Percentiles rank a stretch among this genome's conserved stretches.
These are phyloP conservation scores for Xanthoceras sorbifolium DNA, from an alignment of 345 rosid genomes.

Conservation along the genomic window DNA sequence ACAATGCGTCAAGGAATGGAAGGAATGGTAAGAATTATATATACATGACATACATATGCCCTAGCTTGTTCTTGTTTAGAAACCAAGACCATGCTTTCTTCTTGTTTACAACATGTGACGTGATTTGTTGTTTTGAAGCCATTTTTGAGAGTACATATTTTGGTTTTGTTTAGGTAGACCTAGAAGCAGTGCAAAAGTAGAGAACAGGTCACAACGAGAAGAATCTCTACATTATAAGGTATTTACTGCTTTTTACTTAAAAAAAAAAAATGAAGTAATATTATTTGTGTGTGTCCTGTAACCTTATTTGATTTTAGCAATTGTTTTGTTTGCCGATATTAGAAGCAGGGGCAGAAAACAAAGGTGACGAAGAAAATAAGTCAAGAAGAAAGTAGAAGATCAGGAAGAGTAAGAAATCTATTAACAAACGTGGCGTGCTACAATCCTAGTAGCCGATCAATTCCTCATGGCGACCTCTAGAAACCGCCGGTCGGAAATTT, in stretches of 20 bases:
- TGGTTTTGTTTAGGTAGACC: slow-evolving; percentile 6
- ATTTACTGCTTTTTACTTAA: neutral
- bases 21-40: neutral
- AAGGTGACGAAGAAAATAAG: neutral
- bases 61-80: too few relatives aligned
- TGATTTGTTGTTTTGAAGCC: neutral
- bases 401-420: neutral
- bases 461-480: neutral
- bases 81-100: too few relatives aligned
- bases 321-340: too few relatives aligned
- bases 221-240: neutral
- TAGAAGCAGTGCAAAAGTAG: neutral
- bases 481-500: neutral
- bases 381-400: neutral
- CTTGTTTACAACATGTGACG: too few relatives aligned
- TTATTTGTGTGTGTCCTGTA: neutral
- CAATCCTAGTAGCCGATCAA: neutral
- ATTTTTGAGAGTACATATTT: neutral
- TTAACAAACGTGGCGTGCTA: neutral
- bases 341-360: neutral
- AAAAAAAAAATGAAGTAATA: too few relatives aligned
- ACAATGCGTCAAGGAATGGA: neutral
- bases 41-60: too few relatives aligned
- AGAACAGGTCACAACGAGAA: neutral
- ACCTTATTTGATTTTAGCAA: neutral